Evolutionary conservation across 257 asterid species (phyloP).

Genomic region (Nyctanthes arbortristis): DNA sequence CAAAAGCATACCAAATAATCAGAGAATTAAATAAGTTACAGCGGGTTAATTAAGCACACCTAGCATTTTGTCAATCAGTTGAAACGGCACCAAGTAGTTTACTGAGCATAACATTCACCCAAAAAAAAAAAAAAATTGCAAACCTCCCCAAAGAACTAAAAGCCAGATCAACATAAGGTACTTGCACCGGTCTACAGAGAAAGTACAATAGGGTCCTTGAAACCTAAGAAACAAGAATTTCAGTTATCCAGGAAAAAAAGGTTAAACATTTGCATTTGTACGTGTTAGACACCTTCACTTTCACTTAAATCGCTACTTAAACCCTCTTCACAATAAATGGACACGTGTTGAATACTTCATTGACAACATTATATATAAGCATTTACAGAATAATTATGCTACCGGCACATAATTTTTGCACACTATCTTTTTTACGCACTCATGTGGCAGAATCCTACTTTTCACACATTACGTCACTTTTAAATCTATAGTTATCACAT

Average conservation of each 20-base stretch:
- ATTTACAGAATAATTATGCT: too few species aligned
- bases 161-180: background rate
- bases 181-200: background rate
- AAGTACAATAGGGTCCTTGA: background rate
- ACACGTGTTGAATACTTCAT: background rate
- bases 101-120: conserved; percentile 29
- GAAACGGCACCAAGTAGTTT: conserved; percentile 23
- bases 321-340: background rate
- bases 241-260: background rate
- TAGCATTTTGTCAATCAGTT: conserved; percentile 32
- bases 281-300: background rate
- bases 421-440: too few species aligned
- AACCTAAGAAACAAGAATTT: background rate
- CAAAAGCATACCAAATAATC: background rate
- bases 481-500: too few species aligned
- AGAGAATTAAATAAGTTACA: conserved; percentile 9
- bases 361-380: too few species aligned
- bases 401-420: too few species aligned
- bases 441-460: too few species aligned
- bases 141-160: background rate
- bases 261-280: background rate
- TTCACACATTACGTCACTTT: too few species aligned
- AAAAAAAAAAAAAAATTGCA: conserved; percentile 14
- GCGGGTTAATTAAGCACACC: conserved; percentile 22
- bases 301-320: background rate